phyloP scores from a whole-genome alignment of 140 eudicot genomes.

The Bidens hawaiensis region DNA sequence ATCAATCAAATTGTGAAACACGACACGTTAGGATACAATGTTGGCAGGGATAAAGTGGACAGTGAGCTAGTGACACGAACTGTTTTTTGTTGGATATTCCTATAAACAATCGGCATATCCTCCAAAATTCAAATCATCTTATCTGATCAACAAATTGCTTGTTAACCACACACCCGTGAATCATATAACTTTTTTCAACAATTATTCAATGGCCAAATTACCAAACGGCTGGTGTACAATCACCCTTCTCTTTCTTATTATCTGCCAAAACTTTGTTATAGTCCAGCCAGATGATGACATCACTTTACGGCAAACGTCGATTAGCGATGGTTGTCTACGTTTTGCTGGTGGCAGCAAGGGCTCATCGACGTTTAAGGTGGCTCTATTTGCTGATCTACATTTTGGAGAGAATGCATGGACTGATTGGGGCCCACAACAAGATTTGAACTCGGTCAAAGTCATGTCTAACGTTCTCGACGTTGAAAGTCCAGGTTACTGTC shows the following conservation, averaged over 20 bases:
- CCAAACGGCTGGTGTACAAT: slow-evolving; percentile 15
- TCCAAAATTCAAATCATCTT: slow-evolving; percentile 1
- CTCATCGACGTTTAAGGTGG: slow-evolving; percentile 75
- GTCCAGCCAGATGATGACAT: slow-evolving; percentile 14
- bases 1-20: not conserved
- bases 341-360: slow-evolving; percentile 31
- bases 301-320: slow-evolving; percentile 9
- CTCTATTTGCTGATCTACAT: slow-evolving; percentile 88
- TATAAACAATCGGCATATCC: slow-evolving; percentile 19
- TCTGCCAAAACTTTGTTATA: slow-evolving; percentile 2
- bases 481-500: slow-evolving; percentile 53
- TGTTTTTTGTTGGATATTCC: slow-evolving; percentile 27
- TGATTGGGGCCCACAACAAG: slow-evolving; percentile 88
- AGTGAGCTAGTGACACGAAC: slow-evolving; percentile 15
- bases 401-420: slow-evolving; percentile 90
- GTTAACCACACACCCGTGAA: not conserved
- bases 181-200: slow-evolving; percentile 4
- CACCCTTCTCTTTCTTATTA: slow-evolving; percentile 3
- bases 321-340: slow-evolving; percentile 31
- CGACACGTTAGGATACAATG: not conserved
- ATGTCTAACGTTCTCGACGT: slow-evolving; percentile 75
- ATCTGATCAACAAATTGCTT: not conserved
- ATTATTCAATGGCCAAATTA: slow-evolving; percentile 18
- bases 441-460: slow-evolving; percentile 52
- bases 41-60: slow-evolving; percentile 7